phyloP scores from a whole-genome alignment of 352 stramenopile genomes.

The Phytophthora foliorum region DNA sequence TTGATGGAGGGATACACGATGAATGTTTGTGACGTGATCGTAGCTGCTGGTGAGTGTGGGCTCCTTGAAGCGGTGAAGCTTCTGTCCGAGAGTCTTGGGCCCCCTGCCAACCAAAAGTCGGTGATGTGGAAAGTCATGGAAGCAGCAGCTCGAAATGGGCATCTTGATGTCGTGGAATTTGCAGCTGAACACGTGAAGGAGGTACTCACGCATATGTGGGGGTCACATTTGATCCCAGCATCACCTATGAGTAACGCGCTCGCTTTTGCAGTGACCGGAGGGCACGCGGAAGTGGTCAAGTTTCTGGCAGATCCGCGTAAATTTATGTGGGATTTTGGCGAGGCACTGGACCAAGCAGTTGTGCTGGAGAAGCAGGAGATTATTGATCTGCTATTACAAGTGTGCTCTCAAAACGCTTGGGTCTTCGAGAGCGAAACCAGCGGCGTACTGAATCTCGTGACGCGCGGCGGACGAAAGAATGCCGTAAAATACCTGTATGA shows the following conservation, averaged over 20 bases:
- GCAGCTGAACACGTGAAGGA: neutral
- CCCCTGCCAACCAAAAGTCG: neutral
- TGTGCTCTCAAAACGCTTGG: neutral
- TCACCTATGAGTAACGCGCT: neutral
- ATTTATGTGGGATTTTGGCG: neutral
- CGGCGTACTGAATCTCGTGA: neutral
- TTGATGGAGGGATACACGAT: neutral
- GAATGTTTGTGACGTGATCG: neutral
- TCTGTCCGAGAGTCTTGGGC: neutral
- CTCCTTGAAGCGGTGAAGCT: neutral
- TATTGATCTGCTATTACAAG: neutral
- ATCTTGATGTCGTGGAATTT: neutral
- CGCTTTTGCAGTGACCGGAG: neutral
- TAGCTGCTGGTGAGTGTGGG: neutral
- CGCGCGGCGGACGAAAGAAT: too few species aligned
- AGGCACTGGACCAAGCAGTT: neutral
- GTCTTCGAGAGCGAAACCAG: neutral
- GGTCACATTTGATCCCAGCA: neutral
- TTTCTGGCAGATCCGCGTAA: neutral
- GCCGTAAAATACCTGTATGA: neutral
- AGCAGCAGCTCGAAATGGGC: neutral
- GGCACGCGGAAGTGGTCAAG: neutral
- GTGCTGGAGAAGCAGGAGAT: neutral
- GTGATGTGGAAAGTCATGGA: neutral
- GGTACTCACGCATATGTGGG: neutral